Percentiles rank a stretch among this genome's conserved stretches.
These are phyloP conservation scores for Isatis lusitanica DNA, from an alignment of 441 rosid species.

Conservation along the genomic window DNA sequence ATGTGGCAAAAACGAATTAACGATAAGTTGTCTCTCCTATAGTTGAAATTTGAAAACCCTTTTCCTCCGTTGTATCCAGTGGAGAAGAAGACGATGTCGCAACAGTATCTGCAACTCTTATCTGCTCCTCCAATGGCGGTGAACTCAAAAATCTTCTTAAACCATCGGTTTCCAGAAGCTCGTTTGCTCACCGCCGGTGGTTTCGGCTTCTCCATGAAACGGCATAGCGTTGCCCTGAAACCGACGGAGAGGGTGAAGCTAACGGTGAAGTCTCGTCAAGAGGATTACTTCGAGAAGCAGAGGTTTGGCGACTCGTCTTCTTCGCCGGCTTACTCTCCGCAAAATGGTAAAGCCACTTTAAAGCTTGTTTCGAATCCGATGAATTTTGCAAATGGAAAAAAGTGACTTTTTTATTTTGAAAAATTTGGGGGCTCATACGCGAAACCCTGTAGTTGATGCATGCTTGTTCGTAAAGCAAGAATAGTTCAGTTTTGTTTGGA, in stretches of 20 bases:
- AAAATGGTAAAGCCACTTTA: constrained; percentile 23
- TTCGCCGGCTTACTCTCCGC: constrained; percentile 28
- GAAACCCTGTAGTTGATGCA: background rate
- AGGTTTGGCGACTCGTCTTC: constrained; percentile 37
- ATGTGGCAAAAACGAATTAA: constrained; percentile 9
- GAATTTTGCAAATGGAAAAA: background rate
- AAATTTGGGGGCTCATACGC: background rate
- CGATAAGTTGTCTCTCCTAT: background rate
- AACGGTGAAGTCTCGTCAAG: constrained; percentile 60
- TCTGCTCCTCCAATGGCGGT: constrained; percentile 37
- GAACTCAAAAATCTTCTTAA: constrained; percentile 34
- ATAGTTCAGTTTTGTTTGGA: background rate
- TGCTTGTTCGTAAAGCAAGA: background rate
- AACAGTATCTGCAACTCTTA: constrained; percentile 29
- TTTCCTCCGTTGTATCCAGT: constrained; percentile 6
- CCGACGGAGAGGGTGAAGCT: constrained; percentile 31
- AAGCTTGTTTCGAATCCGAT: background rate
- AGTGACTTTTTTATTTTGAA: background rate
- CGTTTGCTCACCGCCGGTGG: constrained; percentile 26
- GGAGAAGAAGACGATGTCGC: constrained; percentile 47
- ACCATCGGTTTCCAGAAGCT: constrained; percentile 32
- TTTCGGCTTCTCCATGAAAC: constrained; percentile 24
- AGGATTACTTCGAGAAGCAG: constrained; percentile 57
- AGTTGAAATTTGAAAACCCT: background rate
- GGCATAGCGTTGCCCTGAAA: constrained; percentile 20